phyloP scores from a whole-genome alignment of 2,329 filamentous ascomycete species.

The Talaromyces rugulosus region DNA sequence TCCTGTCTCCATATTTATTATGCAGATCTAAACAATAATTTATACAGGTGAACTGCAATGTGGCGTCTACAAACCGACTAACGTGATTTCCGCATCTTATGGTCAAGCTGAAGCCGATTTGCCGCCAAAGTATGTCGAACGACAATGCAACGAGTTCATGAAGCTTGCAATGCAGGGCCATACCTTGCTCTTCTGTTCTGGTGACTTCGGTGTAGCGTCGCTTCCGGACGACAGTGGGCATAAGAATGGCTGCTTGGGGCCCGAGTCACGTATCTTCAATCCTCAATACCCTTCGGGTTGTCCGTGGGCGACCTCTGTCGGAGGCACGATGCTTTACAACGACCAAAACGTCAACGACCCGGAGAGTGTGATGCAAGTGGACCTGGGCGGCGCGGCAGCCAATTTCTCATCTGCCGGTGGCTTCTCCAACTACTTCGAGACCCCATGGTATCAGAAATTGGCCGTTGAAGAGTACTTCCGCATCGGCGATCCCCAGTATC shows the following conservation, averaged over 20 bases:
- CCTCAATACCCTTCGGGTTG: slow-evolving; percentile 49
- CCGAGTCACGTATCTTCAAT: slow-evolving; percentile 42
- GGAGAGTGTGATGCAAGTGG: slow-evolving; percentile 29
- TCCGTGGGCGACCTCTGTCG: slow-evolving; percentile 50
- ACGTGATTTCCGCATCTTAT: slow-evolving; percentile 56
- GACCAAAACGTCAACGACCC: slow-evolving; percentile 23
- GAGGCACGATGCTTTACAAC: slow-evolving; percentile 30
- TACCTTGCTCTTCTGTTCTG: slow-evolving; percentile 28
- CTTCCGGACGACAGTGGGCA: slow-evolving; percentile 37
- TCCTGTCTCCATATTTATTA: not conserved
- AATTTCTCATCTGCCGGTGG: slow-evolving; percentile 43
- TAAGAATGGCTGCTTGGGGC: slow-evolving; percentile 36
- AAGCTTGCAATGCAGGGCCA: slow-evolving; percentile 44
- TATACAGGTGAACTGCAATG: slow-evolving; percentile 34
- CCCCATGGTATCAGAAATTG: slow-evolving; percentile 39
- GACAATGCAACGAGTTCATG: slow-evolving; percentile 45
- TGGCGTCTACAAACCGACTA: slow-evolving; percentile 50
- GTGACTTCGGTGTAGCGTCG: slow-evolving; percentile 29
- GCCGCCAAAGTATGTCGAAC: slow-evolving; percentile 51
- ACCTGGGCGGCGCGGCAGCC: slow-evolving; percentile 20
- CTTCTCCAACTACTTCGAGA: slow-evolving; percentile 45
- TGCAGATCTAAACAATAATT: not conserved
- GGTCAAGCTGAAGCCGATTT: slow-evolving; percentile 52
- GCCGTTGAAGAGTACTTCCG: slow-evolving; percentile 40
- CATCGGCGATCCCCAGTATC: slow-evolving; percentile 23